Percentiles rank a stretch among this genome's conserved stretches.
phyloP scores from a whole-genome alignment of 2,329 filamentous ascomycete species.

The Pseudogymnoascus sp. region DNA sequence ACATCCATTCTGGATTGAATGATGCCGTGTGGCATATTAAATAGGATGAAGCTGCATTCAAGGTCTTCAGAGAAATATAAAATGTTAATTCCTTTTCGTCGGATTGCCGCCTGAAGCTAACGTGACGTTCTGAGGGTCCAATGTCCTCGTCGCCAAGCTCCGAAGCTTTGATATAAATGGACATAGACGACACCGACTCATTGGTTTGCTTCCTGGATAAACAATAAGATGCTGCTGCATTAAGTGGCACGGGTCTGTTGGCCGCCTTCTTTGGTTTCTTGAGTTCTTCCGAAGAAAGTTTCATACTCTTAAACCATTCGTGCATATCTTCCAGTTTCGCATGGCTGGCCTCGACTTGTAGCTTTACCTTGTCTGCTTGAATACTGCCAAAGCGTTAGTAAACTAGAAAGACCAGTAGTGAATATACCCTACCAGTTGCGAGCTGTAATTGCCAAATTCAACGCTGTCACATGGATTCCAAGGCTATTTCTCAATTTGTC shows the following conservation, averaged over 20 bases:
- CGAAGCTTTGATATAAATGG: not conserved
- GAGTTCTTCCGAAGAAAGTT: not conserved
- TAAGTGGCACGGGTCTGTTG: not conserved
- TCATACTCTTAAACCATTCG: not conserved
- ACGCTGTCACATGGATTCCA: constrained; percentile 9
- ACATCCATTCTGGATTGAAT: constrained; percentile 9
- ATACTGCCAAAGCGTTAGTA: not conserved
- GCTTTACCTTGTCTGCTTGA: not conserved
- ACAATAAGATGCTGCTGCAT: not conserved
- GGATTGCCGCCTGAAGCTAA: not conserved
- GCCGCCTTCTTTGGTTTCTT: not conserved
- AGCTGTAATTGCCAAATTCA: constrained; percentile 11
- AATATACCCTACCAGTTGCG: not conserved
- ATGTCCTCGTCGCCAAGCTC: not conserved
- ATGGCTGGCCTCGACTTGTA: not conserved
- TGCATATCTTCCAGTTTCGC: not conserved
- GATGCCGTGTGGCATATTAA: not conserved
- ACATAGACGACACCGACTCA: not conserved
- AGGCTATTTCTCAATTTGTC: constrained; percentile 6
- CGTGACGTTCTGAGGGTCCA: not conserved
- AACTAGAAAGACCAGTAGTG: not conserved
- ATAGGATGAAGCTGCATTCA: not conserved
- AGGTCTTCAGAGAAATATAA: not conserved
- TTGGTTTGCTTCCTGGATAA: not conserved
- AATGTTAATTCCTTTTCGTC: not conserved